Evolutionary conservation across 495 filamentous ascomycete species (phyloP), one percentile per base, ranked within the genome.

Genomic region (Penicillium crystallinum): DNA sequence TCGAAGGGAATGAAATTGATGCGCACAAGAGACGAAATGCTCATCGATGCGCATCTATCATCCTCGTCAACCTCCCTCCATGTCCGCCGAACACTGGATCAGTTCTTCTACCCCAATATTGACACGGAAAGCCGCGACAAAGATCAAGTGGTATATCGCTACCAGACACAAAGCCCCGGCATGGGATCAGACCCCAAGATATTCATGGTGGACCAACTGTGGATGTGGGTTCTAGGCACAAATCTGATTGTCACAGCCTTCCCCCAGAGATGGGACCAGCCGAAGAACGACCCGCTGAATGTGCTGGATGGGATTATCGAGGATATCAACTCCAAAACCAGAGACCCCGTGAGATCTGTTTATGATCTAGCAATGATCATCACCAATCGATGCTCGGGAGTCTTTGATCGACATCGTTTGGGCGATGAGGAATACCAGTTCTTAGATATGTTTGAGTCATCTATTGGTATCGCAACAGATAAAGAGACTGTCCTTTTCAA

Each of bases 141-240:
- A 41, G 84, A 87, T 56, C 85, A 89, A 63, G 84, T 89, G 4
- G 83, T 89, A 2, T 87, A 81, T 55, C 77, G 85, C 4, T 87
- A 86, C 58, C 79, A 76, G 53, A 73, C 69, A 4, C 62, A 68
- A 40, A 61, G 58, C 6, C 59, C 63, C 11, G 64, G 64, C 15
- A 58, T 70, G 11, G 57, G 58, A 1, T 58, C 70, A n/a, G 81
- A 85, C 42, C 76, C 77, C 1, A 88, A 87, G 55, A 79, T 89
- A 9, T 83, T 87, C 59, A 89, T 88, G 84, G 85, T 89, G 4
- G 85, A 88, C 58, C 84, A 88, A 59, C 68, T 88, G 6, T 89
- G 84, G 84, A 78, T 88, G 66, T 88, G 82, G 82, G 72, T 87
- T 18, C 59, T 87, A 7, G 84, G 86, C 2, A 76, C 79, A 52